Evolutionary conservation across 495 filamentous ascomycete genomes (phyloP).

Genomic region (Xylaria telfairii): DNA sequence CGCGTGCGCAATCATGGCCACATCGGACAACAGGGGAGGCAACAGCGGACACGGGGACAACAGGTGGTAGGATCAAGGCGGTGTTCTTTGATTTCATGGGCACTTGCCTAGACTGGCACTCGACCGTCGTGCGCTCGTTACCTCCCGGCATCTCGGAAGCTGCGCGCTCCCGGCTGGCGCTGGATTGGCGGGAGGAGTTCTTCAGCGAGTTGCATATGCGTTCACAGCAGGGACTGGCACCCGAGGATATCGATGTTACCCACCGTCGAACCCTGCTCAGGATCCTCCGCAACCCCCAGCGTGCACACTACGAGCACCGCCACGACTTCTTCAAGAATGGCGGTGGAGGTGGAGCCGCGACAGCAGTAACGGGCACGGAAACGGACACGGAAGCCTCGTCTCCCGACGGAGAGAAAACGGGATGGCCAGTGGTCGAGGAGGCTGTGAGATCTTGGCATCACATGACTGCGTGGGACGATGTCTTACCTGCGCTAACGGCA

Average conservation of each 20-base stretch:
- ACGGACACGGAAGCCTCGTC: conserved; percentile 12
- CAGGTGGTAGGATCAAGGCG: conserved; percentile 40
- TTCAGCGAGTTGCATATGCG: conserved; percentile 53
- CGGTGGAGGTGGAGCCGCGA: background rate
- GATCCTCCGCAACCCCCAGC: conserved; percentile 33
- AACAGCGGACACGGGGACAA: background rate
- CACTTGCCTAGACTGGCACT: conserved; percentile 54
- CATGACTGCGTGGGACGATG: conserved; percentile 56
- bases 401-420: conserved; percentile 19
- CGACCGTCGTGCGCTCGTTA: conserved; percentile 37
- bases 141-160: conserved; percentile 34
- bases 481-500: conserved; percentile 33
- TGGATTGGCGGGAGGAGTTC: conserved; percentile 56
- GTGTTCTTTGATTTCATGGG: conserved; percentile 57
- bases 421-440: conserved; percentile 14
- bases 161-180: conserved; percentile 47
- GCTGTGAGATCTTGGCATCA: conserved; percentile 50
- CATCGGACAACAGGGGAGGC: background rate
- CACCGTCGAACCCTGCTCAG: conserved; percentile 45
- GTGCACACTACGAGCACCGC: conserved; percentile 32
- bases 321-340: conserved; percentile 34
- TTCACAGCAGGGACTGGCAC: conserved; percentile 38
- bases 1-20: conserved; percentile 24
- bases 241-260: conserved; percentile 58
- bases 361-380: background rate